Percentiles rank a stretch among this genome's conserved stretches.
Evolutionary conservation across 495 filamentous ascomycete genomes (phyloP).

Genomic region (Pyronema omphalodes): DNA sequence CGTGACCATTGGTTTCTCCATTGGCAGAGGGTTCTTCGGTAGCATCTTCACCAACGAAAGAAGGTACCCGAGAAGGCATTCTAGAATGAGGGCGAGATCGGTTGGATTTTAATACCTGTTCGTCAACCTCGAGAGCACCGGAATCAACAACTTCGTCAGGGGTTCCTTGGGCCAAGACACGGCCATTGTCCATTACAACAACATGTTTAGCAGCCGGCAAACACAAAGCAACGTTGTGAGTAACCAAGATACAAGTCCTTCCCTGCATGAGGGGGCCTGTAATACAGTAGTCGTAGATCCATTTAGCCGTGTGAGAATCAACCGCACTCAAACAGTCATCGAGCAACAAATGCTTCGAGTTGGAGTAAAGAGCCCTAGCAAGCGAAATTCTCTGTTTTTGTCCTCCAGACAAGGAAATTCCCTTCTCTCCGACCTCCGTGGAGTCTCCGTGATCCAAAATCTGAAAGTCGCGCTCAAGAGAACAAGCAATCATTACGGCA

Average conservation of each 20-base stretch:
- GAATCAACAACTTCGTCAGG: constrained; percentile 60
- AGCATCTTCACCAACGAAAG: constrained; percentile 40
- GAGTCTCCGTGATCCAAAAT: constrained; percentile 87
- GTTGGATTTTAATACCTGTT: constrained; percentile 12
- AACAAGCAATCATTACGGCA: constrained; percentile 76
- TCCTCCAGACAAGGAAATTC: constrained; percentile 87
- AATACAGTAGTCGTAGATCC: constrained; percentile 89
- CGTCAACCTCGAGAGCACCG: constrained; percentile 71
- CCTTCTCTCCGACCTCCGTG: constrained; percentile 92
- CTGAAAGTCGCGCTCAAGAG: constrained; percentile 77
- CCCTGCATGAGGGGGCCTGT: constrained; percentile 74
- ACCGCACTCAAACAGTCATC: constrained; percentile 96
- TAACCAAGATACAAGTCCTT: constrained; percentile 90
- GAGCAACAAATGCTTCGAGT: constrained; percentile 70
- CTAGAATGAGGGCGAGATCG: constrained; percentile 34
- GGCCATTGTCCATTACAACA: constrained; percentile 74
- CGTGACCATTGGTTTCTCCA: constrained; percentile 24
- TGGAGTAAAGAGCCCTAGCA: constrained; percentile 82
- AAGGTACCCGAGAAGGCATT: constrained; percentile 56
- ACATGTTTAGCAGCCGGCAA: constrained; percentile 61
- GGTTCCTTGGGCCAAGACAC: constrained; percentile 53
- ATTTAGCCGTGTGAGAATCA: constrained; percentile 96
- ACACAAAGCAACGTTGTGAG: constrained; percentile 78
- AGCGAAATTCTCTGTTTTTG: constrained; percentile 97
- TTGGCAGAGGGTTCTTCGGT: constrained; percentile 29